Evolutionary conservation across 2,329 filamentous ascomycete genomes (phyloP), one percentile per base, ranked within the genome.

Genomic region (Thielaviopsis euricoi): DNA sequence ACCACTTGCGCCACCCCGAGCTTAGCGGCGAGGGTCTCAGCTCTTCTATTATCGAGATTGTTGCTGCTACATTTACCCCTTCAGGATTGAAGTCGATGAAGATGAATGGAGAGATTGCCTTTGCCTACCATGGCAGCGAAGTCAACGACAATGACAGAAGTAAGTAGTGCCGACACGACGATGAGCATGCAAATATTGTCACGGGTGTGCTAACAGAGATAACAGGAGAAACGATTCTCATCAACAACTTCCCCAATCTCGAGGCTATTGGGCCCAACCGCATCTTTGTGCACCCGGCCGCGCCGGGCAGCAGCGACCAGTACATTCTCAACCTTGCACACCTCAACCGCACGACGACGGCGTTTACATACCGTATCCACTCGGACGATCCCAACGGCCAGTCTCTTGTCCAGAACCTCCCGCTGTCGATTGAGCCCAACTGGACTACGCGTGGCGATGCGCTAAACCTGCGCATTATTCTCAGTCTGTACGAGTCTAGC

Each of bases 201-300:
- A n/a, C n/a, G n/a, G 9, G 13, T 37, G 59, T 33, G 50, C 62
- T 68, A 59, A 68, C 53, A 62, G 13, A 6, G 13, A 1, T 81
- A 78, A n/a, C 71, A 21, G 73, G 74, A 29, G 79, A 90, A 65
- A 84, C 74, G 1, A 85, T 97, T 63, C 84, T 87, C 21, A 80
- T 98, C 60, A 88, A 95, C 65, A 93, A 95, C 67, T 95, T 95
- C 67, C 72, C 83, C 10, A 78, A 80, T n/a, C 78, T 98, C 6
- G 93, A 97, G 65, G 89, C 88, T 65, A 90, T 98, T 58, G 90
- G 89, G 0, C 89, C 90, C 1, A 98, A 98, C 68, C 88, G 89
- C 50, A 87, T 89, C 59, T 95, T 97, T 70, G 83, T 97, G 55
- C 81, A 83, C 33, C 85, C 89, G 63, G 75, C 79, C 5, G 71